A percentile compares a stretch with the other conserved stretches of the same genome.
These are phyloP conservation scores for Chytridiales sp. DNA, from an alignment of 371 early-diverging fungal genomes.

Conservation along the genomic window DNA sequence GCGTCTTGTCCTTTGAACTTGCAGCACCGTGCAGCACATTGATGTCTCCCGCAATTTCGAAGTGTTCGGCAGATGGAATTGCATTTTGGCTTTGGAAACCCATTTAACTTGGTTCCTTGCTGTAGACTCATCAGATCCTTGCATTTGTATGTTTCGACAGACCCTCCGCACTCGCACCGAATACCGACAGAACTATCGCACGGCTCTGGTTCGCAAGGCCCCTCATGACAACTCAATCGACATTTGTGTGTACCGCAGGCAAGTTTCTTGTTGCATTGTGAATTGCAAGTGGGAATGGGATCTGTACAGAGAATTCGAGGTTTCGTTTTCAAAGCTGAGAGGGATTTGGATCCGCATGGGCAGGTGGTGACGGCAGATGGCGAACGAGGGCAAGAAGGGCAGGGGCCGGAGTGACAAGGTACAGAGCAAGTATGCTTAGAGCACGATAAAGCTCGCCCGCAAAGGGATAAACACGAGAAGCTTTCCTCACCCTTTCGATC, in stretches of 20 bases:
- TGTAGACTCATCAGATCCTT: not conserved
- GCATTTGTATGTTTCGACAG: not conserved
- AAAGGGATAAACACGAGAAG: slow-evolving; percentile 1
- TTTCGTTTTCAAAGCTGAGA: too few species aligned
- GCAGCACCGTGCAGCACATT: slow-evolving; percentile 17
- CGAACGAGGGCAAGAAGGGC: not conserved
- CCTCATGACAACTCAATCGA: not conserved
- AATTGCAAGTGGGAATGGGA: slow-evolving; percentile 16
- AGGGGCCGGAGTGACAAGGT: slow-evolving; percentile 13
- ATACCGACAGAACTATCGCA: slow-evolving; percentile 7
- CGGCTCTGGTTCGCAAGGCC: too few species aligned
- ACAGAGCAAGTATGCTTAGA: slow-evolving; percentile 9
- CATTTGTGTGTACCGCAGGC: slow-evolving; percentile 17
- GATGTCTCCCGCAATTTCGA: slow-evolving; percentile 16
- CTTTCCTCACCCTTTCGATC: too few species aligned
- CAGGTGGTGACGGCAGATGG: slow-evolving; percentile 9
- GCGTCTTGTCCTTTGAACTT: slow-evolving; percentile 8
- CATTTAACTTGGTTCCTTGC: not conserved
- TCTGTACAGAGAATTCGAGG: slow-evolving; percentile 8
- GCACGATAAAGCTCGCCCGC: slow-evolving; percentile 11
- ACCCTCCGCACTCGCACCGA: slow-evolving; percentile 8
- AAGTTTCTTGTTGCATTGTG: slow-evolving; percentile 7
- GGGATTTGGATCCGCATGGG: slow-evolving; percentile 7
- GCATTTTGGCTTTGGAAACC: slow-evolving; percentile 2
- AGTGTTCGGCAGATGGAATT: slow-evolving; percentile 17